These are phyloP conservation scores for Calonectria ilicicola DNA, from an alignment of 2,329 filamentous ascomycete species.

Conservation along the genomic window DNA sequence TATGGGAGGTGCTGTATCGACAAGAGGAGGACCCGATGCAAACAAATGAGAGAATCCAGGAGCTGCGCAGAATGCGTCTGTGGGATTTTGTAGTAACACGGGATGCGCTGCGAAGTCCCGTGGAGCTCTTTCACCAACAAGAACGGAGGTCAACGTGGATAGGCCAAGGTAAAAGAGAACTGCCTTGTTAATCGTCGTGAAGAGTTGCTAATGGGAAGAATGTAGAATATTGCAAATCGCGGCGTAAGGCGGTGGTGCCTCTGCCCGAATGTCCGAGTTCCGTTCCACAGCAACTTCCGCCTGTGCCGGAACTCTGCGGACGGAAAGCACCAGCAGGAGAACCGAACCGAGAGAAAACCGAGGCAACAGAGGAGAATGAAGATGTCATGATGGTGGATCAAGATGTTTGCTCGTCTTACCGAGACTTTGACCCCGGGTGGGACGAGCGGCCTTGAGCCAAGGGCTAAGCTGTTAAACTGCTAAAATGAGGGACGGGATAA, in stretches of 20 bases:
- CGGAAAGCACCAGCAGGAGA: background rate
- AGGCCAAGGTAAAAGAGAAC: slow-evolving; percentile 10
- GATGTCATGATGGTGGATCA: background rate
- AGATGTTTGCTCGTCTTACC: background rate
- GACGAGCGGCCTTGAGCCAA: background rate
- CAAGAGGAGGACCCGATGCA: background rate
- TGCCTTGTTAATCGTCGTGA: background rate
- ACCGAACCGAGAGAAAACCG: background rate
- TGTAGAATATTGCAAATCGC: background rate
- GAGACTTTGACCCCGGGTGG: slow-evolving; percentile 2
- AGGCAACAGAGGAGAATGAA: background rate
- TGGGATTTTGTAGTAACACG: slow-evolving; percentile 40
- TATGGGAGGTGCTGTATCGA: slow-evolving; percentile 32
- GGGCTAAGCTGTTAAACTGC: too few relatives aligned
- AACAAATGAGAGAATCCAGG: slow-evolving; percentile 25
- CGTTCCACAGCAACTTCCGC: background rate
- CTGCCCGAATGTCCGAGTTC: background rate
- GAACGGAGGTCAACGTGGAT: slow-evolving; percentile 23
- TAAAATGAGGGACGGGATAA: background rate
- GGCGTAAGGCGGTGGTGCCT: background rate
- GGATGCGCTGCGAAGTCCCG: slow-evolving; percentile 30
- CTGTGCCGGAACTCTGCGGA: background rate
- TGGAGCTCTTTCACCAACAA: slow-evolving; percentile 30
- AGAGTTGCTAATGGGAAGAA: background rate
- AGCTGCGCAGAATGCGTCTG: slow-evolving; percentile 27